Evolutionary conservation across 345 rosid genomes (phyloP), one percentile per base, ranked within the genome.

Genomic region (Carallia pectinifolia): DNA sequence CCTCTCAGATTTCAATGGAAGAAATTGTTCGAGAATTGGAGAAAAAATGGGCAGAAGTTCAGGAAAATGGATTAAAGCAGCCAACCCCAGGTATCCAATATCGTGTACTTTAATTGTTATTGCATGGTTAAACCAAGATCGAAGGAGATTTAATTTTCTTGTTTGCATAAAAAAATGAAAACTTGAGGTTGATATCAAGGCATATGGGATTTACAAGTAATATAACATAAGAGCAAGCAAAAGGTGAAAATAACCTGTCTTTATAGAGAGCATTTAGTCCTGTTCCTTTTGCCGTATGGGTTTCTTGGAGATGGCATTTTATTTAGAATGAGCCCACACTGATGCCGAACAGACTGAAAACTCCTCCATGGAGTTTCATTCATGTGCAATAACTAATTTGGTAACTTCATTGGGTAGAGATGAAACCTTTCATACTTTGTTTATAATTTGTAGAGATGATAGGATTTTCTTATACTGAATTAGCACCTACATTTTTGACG

Each of bases 11-110:
- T 81, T 85, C 88, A 65, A 71, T 87, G 77, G 92, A 95, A 85
- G 88, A 82, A 72, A 79, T 74, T 52, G 90, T 95, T 73, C 84
- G 73, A 73, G 86, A 80, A 69, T 85, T 92, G 71, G 99, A 91
- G 81, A 84, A 74, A 68, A 86, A 73, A 59, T 95, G 97, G 97
- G 81, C 76, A 54, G 75, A 62, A 77, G 56, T 85, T 80, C 97
- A 95, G 85, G 87, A 87, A 44, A 80, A 74, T 76, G 89, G 92
- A 44, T 70, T 82, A 77, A 90, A 83, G 81, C 90, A 85, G 82
- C 92, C 95, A 77, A 83, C 92, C 52, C 97, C 97, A 79, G 97
- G 99, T 90, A 82, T 71, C 38, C 39, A 19, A 36, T 44, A 23
- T 54, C 29, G 38, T 65, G 16, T 27, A 31, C 29, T 2, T 19